Evolutionary conservation across 192 early-diverging fungal genomes (phyloP).

Genomic region (Globomyces pollinis-pini): DNA sequence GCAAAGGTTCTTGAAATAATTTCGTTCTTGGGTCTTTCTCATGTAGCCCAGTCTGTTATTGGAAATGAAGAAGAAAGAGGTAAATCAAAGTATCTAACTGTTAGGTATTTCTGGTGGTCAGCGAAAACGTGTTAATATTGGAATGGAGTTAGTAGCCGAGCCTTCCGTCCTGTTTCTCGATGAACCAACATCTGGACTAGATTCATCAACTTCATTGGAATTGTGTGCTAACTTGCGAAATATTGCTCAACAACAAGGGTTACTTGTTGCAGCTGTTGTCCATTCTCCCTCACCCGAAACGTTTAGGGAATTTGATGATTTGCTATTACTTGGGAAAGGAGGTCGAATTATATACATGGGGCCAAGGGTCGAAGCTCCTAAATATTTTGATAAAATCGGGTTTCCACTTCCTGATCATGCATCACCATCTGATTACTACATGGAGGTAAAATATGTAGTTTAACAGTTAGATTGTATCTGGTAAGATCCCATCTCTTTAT

Average conservation of each 20-base stretch:
- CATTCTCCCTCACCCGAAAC: conserved; percentile 58
- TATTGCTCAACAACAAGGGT: no score
- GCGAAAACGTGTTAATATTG: conserved; percentile 79
- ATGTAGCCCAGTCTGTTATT: conserved; percentile 33
- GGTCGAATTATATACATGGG: conserved; percentile 78
- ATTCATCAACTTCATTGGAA: conserved; percentile 61
- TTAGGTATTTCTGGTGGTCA: conserved; percentile 81
- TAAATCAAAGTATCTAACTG: no score
- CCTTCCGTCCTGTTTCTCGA: conserved; percentile 82
- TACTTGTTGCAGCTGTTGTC: conserved; percentile 69
- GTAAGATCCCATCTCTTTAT: conserved; percentile 32
- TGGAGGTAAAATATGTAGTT: no score
- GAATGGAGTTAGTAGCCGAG: conserved; percentile 72
- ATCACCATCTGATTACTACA: conserved; percentile 53
- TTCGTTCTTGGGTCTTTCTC: conserved; percentile 42
- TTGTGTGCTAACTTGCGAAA: conserved; percentile 60
- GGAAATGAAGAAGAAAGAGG: conserved; percentile 68
- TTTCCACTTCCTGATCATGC: conserved; percentile 23
- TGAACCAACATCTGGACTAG: conserved; percentile 70
- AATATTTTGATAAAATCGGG: conserved; percentile 49
- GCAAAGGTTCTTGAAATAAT: conserved; percentile 65
- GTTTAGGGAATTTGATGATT: conserved; percentile 74
- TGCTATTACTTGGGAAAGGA: conserved; percentile 70
- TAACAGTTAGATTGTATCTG: no score
- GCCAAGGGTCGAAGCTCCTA: conserved; percentile 27